Evolutionary conservation across 2,329 filamentous ascomycete genomes (phyloP), one percentile per base, ranked within the genome.

Genomic region (Aspergillus aculeatinus): DNA sequence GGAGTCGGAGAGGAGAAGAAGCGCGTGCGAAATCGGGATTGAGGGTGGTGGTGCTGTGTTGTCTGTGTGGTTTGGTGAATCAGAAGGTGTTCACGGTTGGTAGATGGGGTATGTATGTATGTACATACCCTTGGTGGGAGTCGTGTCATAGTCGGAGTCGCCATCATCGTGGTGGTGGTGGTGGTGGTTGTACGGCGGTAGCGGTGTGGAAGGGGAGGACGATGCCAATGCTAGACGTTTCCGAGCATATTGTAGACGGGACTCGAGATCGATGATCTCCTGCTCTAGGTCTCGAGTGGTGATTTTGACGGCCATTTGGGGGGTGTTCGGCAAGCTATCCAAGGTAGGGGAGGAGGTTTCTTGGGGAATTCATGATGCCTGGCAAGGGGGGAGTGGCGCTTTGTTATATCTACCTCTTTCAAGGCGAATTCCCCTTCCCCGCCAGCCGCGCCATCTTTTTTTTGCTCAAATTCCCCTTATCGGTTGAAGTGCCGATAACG

Each of bases 1-100:
- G 21, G 85, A 87, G 74, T 88, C 86, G 55, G 86, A 83, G 29
- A 88, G 81, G 16, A 88, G 79, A 49, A 88, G 80, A 11, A 88
- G 79, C 27, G 82, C 78, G 68, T 87, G 85, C 4, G 51, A 52
- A 51, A n/a, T 29, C 52, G 5, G 60, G 53, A 47, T 58, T 27
- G 53, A 39, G 1, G 27, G 21, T 44, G 23, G 23, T 23, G 4
- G 23, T 23, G 53, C 33, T 35, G 53, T 14, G 11, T 31, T 35
- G 48, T 12, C 19, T 19, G 5, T 5, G n/a, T 21, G 25, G 52
- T 35, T 33, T 55, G 42, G 47, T 16, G 27, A 35, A 12, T 21
- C n/a, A 31, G 48, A 19, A 25, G 5, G 12, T 11, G 2, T 6
- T 31, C 2, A 29, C 27, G 42, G 5, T 48, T 25, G 35, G 44